These are phyloP conservation scores for Pharnaceum exiguum DNA, from an alignment of 148 eudicot genomes.

Conservation along the genomic window DNA sequence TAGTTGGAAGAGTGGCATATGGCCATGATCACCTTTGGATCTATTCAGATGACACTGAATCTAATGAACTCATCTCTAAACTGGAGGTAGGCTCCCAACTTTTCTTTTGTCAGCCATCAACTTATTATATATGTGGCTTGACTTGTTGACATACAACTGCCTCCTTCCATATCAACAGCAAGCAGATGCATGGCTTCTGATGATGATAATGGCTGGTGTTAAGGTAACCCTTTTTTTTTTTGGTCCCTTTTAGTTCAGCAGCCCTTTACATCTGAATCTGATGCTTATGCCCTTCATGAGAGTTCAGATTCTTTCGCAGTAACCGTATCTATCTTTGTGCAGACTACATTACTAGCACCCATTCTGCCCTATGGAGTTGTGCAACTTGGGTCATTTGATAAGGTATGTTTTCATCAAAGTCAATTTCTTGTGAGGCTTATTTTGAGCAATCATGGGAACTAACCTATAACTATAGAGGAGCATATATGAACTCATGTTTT, in stretches of 20 bases:
- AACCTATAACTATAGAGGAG: too few species aligned
- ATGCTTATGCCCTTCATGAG: too few species aligned
- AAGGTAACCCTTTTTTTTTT: too few species aligned
- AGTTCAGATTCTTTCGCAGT: too few species aligned
- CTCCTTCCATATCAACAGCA: conserved; percentile 32
- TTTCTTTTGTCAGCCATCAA: conserved; percentile 2
- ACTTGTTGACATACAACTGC: neutral
- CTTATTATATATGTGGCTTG: neutral
- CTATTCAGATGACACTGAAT: conserved; percentile 31
- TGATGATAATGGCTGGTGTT: conserved; percentile 57
- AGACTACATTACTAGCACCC: conserved; percentile 71
- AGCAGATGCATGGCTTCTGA: conserved; percentile 65
- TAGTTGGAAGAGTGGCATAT: conserved; percentile 60
- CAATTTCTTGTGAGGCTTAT: neutral
- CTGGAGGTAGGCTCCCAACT: conserved; percentile 41
- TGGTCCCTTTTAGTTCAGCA: neutral
- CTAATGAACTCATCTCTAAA: conserved; percentile 26
- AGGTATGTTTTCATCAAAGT: conserved; percentile 32
- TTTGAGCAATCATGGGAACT: too few species aligned
- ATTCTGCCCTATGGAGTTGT: conserved; percentile 63
- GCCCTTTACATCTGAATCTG: neutral
- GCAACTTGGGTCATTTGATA: conserved; percentile 70
- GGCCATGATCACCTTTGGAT: conserved; percentile 51
- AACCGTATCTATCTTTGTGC: conserved; percentile 25
- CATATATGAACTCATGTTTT: too few species aligned